Conservation (phyloP, 2,329 filamentous ascomycete genomes). For the Phaeosphaeriaceae sp. region DNA sequence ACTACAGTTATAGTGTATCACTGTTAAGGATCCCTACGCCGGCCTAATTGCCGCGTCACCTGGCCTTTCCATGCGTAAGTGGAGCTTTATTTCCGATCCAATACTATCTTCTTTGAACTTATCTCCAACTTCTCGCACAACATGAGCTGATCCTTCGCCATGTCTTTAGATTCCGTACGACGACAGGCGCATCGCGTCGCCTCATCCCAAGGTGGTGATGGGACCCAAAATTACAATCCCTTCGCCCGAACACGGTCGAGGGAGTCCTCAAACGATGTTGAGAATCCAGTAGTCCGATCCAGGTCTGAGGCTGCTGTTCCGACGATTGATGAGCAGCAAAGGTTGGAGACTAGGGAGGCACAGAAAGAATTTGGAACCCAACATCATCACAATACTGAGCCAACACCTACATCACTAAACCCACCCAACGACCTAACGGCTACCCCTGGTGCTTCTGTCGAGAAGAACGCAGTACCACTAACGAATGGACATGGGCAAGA, state of each 20-base stretch:
- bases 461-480: constrained; percentile 12
- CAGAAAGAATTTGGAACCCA: constrained; percentile 39
- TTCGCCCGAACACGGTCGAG: constrained; percentile 40
- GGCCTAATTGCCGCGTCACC: constrained; percentile 22
- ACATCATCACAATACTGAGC: constrained; percentile 38
- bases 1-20: background rate
- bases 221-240: constrained; percentile 41
- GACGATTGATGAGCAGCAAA: constrained; percentile 34
- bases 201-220: constrained; percentile 31
- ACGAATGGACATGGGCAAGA: constrained; percentile 22
- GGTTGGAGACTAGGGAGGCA: constrained; percentile 28
- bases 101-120: background rate
- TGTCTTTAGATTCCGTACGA: constrained; percentile 42
- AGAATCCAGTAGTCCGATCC: constrained; percentile 28
- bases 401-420: constrained; percentile 27
- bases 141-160: constrained; percentile 14
- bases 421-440: constrained; percentile 17
- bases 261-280: constrained; percentile 34
- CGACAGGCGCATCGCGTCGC: constrained; percentile 45
- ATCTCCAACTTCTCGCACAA: background rate
- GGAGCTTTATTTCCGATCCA: constrained; percentile 18
- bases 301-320: constrained; percentile 27
- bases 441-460: constrained; percentile 11
- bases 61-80: constrained; percentile 31
- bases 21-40: constrained; percentile 13